phyloP scores from a whole-genome alignment of 2,329 filamentous ascomycete species.

The Aspergillus fumigatiaffinis region DNA sequence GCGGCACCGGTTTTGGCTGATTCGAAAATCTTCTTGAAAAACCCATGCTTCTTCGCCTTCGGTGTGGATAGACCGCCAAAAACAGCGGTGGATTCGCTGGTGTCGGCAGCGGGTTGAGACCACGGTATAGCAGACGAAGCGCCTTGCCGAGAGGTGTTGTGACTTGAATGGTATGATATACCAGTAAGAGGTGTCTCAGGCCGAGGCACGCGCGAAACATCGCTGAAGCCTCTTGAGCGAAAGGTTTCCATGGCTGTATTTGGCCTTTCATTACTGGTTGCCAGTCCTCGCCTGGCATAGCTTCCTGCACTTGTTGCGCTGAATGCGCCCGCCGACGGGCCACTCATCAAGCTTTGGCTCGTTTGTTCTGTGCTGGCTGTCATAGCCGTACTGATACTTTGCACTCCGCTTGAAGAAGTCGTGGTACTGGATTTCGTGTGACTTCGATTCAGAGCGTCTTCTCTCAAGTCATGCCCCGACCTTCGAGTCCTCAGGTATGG shows the following conservation, averaged over 20 bases:
- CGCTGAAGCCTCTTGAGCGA: constrained; percentile 37
- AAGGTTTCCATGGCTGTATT: constrained; percentile 42
- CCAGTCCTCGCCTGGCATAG: constrained; percentile 68
- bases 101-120: constrained; percentile 39
- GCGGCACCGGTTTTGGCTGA: constrained; percentile 92
- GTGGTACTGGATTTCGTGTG: constrained; percentile 85
- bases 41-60: constrained; percentile 77
- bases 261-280: constrained; percentile 34
- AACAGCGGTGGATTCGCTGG: constrained; percentile 62
- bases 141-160: constrained; percentile 56
- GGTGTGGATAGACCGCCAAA: constrained; percentile 75
- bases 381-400: constrained; percentile 62
- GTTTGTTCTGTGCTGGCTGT: constrained; percentile 73
- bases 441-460: constrained; percentile 67
- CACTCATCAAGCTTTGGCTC: constrained; percentile 87
- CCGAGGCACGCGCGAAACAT: constrained; percentile 33
- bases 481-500: constrained; percentile 38
- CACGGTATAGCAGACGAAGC: constrained; percentile 64
- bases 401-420: constrained; percentile 68
- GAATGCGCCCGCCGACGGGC: constrained; percentile 81
- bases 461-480: constrained; percentile 69
- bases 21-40: constrained; percentile 94
- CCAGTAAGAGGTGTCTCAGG: constrained; percentile 63
- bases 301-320: constrained; percentile 95
- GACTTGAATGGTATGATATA: constrained; percentile 87